phyloP scores from a whole-genome alignment of 306 rosid species.

The Corylus heterophylla region DNA sequence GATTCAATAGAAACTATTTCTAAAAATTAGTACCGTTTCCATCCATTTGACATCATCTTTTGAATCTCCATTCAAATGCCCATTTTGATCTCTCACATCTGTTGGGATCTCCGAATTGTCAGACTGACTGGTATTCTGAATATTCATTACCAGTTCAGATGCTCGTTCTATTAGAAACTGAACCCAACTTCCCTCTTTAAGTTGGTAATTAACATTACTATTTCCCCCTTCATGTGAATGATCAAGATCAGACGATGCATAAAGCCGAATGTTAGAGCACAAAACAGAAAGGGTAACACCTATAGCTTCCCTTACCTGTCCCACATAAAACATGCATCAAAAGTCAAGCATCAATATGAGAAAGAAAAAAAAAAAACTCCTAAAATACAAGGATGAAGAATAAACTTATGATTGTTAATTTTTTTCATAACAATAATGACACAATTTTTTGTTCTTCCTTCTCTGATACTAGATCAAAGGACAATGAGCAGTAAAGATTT shows the following conservation, averaged over 20 bases:
- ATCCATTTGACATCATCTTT: constrained; percentile 91
- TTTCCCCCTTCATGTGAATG: constrained; percentile 36
- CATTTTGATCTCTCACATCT: constrained; percentile 59
- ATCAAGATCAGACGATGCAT: constrained; percentile 54
- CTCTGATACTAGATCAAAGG: neutral
- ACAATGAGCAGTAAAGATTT: neutral
- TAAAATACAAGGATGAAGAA: neutral
- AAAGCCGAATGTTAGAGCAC: constrained; percentile 88
- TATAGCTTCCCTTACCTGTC: constrained; percentile 91
- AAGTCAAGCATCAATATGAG: constrained; percentile 16
- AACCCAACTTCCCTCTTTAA: constrained; percentile 75
- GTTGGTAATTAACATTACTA: constrained; percentile 37
- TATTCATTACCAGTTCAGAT: constrained; percentile 64
- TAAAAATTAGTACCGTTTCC: constrained; percentile 79
- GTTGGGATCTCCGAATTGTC: constrained; percentile 49
- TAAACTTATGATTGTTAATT: neutral
- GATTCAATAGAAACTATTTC: constrained; percentile 14
- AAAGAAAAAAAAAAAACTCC: neutral
- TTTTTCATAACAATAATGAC: neutral
- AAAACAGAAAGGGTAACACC: constrained; percentile 85
- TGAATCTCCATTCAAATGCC: constrained; percentile 65
- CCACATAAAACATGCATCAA: constrained; percentile 32
- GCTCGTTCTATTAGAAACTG: constrained; percentile 58
- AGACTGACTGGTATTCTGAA: constrained; percentile 72
- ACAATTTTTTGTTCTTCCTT: neutral